Evolutionary conservation across 2,329 filamentous ascomycete species (phyloP).

Genomic region (Fusarium xyrophilum): DNA sequence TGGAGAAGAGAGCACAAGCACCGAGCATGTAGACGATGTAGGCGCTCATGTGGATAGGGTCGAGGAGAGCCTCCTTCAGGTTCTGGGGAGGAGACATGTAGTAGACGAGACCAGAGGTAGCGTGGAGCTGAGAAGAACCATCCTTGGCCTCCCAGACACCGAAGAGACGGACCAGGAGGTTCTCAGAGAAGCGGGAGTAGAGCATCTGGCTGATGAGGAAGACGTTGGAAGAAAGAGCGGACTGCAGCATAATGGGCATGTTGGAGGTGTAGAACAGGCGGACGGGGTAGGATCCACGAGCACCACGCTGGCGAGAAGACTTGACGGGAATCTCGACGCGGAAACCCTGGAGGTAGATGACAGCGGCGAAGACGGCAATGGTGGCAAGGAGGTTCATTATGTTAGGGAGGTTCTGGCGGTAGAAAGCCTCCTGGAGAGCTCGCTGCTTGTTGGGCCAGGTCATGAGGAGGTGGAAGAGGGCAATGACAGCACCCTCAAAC

Average conservation of each 20-base stretch:
- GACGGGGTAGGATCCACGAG: slow-evolving; percentile 96
- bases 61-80: slow-evolving; percentile 95
- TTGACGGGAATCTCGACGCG: slow-evolving; percentile 99
- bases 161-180: slow-evolving; percentile 95
- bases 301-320: slow-evolving; percentile 97
- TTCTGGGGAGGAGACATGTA: slow-evolving; percentile 99
- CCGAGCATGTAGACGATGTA: slow-evolving; percentile 98
- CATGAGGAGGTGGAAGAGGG: slow-evolving; percentile 95
- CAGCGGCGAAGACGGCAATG: slow-evolving; percentile 89
- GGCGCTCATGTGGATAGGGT: slow-evolving; percentile 94
- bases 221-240: slow-evolving; percentile 96
- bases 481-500: slow-evolving; percentile 98
- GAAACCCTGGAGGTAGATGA: slow-evolving; percentile 99
- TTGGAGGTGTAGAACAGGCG: slow-evolving; percentile 99
- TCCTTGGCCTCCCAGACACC: slow-evolving; percentile 99
- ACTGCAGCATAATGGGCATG: slow-evolving; percentile 99
- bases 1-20: slow-evolving; percentile 97
- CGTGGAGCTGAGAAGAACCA: slow-evolving; percentile 93
- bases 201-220: slow-evolving; percentile 99
- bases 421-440: slow-evolving; percentile 97
- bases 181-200: slow-evolving; percentile 98
- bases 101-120: slow-evolving; percentile 92
- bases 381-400: slow-evolving; percentile 98
- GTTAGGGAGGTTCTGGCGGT: slow-evolving; percentile 98
- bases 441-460: slow-evolving; percentile 99